Evolutionary conservation across 306 rosid genomes (phyloP).

Genomic region (Pueraria montana): DNA sequence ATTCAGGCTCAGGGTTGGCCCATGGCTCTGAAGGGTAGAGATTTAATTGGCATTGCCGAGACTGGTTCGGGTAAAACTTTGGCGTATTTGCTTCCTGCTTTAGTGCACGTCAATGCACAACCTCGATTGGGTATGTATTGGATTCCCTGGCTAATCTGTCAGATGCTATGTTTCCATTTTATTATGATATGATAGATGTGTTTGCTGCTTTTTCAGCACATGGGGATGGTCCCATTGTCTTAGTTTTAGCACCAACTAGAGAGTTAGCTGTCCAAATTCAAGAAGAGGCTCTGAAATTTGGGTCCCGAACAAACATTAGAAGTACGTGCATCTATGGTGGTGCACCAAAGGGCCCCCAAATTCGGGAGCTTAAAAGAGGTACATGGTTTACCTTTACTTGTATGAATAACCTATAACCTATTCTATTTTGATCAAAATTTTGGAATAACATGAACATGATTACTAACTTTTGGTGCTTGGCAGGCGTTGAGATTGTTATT

Average conservation of each 20-base stretch:
- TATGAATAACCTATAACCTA: neutral
- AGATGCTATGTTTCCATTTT: neutral
- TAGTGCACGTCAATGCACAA: slow-evolving; percentile 93
- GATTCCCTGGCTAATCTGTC: neutral
- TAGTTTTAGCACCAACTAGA: slow-evolving; percentile 92
- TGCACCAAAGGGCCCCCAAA: slow-evolving; percentile 98
- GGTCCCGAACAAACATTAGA: slow-evolving; percentile 63
- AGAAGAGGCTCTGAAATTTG: slow-evolving; percentile 84
- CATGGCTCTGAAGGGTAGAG: slow-evolving; percentile 97
- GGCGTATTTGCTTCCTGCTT: slow-evolving; percentile 87
- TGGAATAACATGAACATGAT: slow-evolving; percentile 30
- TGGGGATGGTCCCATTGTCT: slow-evolving; percentile 92
- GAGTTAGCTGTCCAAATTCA: slow-evolving; percentile 98
- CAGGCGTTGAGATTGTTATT: slow-evolving; percentile 94
- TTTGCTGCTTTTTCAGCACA: slow-evolving; percentile 57
- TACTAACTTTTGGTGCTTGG: slow-evolving; percentile 39
- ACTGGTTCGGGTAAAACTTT: slow-evolving; percentile 98
- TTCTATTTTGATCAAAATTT: slow-evolving; percentile 6
- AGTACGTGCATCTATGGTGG: slow-evolving; percentile 94
- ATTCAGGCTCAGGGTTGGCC: slow-evolving; percentile 99
- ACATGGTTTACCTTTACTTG: slow-evolving; percentile 23
- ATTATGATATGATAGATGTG: slow-evolving; percentile 32
- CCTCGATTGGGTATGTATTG: slow-evolving; percentile 77
- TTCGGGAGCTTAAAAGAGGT: slow-evolving; percentile 93
- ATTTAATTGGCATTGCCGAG: slow-evolving; percentile 96